Conservation (phyloP, 2,329 filamentous ascomycete genomes). For the Penicillium sclerotiorum region DNA sequence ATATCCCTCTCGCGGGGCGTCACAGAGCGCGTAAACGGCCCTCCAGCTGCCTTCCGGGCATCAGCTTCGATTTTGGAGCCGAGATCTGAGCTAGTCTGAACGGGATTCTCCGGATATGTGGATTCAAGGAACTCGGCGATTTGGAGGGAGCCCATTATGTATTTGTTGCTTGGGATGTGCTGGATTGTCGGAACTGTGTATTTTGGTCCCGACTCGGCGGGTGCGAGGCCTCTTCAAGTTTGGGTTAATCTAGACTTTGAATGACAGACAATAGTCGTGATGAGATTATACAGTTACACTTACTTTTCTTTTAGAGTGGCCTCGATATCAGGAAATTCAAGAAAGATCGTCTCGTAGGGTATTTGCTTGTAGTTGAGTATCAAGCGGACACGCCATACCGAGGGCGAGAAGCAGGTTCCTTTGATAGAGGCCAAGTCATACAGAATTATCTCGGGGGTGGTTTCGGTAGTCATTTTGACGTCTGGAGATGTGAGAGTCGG, state of each 20-base stretch:
- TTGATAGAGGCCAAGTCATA: not conserved
- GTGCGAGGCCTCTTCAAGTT: constrained; percentile 27
- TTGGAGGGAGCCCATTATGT: constrained; percentile 45
- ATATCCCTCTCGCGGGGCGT: constrained; percentile 43
- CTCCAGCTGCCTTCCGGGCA: constrained; percentile 32
- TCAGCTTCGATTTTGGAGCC: constrained; percentile 37
- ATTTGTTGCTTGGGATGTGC: constrained; percentile 42
- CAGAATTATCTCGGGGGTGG: not conserved
- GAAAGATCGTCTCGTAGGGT: constrained; percentile 45
- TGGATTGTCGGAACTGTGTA: constrained; percentile 49
- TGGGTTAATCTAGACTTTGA: too few relatives aligned
- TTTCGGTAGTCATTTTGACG: not conserved
- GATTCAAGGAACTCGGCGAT: constrained; percentile 47
- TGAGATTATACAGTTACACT: too few relatives aligned
- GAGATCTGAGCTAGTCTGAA: constrained; percentile 40
- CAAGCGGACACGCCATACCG: constrained; percentile 48
- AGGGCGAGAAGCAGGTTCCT: constrained; percentile 43
- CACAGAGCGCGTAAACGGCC: constrained; percentile 33
- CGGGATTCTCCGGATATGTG: constrained; percentile 40
- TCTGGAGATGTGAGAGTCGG: too few relatives aligned
- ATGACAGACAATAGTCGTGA: too few relatives aligned
- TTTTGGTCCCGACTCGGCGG: constrained; percentile 23
- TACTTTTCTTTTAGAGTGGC: constrained; percentile 45
- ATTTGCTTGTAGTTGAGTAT: constrained; percentile 50
- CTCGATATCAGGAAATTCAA: constrained; percentile 50